Evolutionary conservation across 1,284 basidiomycete genomes (phyloP), one percentile per base, ranked within the genome.

Genomic region (Inonotus hispidus): DNA sequence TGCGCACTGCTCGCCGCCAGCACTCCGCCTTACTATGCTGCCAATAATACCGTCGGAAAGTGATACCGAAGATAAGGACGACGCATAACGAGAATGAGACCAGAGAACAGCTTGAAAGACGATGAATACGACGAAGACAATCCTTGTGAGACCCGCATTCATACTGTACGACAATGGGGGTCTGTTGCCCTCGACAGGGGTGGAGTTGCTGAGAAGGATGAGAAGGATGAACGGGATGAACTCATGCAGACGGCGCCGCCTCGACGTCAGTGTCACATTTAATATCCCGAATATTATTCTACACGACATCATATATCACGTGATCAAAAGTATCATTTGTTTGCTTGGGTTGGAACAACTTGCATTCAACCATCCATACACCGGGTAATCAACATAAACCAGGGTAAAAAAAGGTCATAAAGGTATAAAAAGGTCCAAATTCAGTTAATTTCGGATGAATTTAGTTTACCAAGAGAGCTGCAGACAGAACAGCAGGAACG

Each of bases 61-160:
- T 43, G 41, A 43, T n/a, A 21, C 41, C 32, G 32, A 32, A 32
- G 32, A 4, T 10, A 52, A 25, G 19, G 29, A 35, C 16, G 50
- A 52, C 6, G 38, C 77, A 71, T 83, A 84, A 53, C 81, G 79
- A 71, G 81, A 82, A 66, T 82, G 79, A 16, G 87, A 86, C 84
- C 83, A 89, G 49, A 90, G 73, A 38, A 88, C 65, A 66, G 78
- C 78, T 65, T 85, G 83, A 47, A 83, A 47, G 62, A 79, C 68
- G 67, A 90, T 71, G 52, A 79, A 68, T 58, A 76, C 62, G 39
- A 82, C 73, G 64, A 89, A 82, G 32, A 81, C 66, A 7, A 81
- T 66, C 45, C 53, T 61, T 19, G 38, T 1, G n/a, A 39, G n/a
- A 14, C 47, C 53, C 23, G n/a, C n/a, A n/a, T n/a, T n/a, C n/a